Percentiles rank a stretch among this genome's conserved stretches.
Conservation (phyloP, 345 rosid genomes). For the Eutrema japonicum region DNA sequence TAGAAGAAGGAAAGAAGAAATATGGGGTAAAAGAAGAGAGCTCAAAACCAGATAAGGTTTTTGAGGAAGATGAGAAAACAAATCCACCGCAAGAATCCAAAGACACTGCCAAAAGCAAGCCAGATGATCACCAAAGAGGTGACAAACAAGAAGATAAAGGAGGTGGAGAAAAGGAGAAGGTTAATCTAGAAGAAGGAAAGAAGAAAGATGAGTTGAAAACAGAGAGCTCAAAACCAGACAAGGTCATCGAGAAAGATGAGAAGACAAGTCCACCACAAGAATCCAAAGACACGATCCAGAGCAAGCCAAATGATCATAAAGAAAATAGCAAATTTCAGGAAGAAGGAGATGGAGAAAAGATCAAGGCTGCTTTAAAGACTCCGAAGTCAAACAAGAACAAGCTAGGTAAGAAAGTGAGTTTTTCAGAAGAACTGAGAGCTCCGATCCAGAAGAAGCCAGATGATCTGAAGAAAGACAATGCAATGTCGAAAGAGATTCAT, state of each 20-base stretch:
- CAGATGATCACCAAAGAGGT: conserved; percentile 4
- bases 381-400: conserved; percentile 22
- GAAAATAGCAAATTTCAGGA: conserved; percentile 26
- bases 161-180: neutral
- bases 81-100: neutral
- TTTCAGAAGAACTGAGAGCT: conserved; percentile 8
- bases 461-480: neutral
- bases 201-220: conserved; percentile 1
- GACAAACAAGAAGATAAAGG: conserved; percentile 7
- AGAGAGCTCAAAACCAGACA: conserved; percentile 7
- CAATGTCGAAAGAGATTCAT: neutral
- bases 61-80: conserved; percentile 1
- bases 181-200: conserved; percentile 15
- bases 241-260: conserved; percentile 2
- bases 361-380: conserved; percentile 10
- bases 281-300: conserved; percentile 24
- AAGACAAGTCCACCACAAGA: conserved; percentile 24
- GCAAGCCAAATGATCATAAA: conserved; percentile 19
- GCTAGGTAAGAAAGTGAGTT: conserved; percentile 24
- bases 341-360: conserved; percentile 21
- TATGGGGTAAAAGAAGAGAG: conserved; percentile 20
- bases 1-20: conserved; percentile 20
- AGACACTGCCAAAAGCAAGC: conserved; percentile 15
- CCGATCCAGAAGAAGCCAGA: conserved; percentile 9
- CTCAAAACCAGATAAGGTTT: conserved; percentile 1